Percentiles rank a stretch among this genome's conserved stretches.
These are phyloP conservation scores for Suhomyces bokatorum DNA, from an alignment of 1,139 yeast species.

Conservation along the genomic window DNA sequence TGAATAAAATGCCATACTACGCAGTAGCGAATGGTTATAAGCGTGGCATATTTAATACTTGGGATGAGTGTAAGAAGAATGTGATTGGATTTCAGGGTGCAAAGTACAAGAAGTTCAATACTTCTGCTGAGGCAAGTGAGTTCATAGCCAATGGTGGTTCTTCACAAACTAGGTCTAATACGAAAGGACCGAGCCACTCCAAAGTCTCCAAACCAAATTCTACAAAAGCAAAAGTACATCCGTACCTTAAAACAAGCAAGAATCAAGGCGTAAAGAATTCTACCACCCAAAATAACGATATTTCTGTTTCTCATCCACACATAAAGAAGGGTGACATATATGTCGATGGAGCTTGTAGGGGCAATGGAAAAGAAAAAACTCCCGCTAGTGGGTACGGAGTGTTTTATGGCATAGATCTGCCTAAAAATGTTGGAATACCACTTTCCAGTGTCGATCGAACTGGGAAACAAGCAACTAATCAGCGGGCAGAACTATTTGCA, in stretches of 20 bases:
- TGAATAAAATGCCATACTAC: slow-evolving; percentile 36
- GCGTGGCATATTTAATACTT: slow-evolving; percentile 51
- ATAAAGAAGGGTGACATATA: slow-evolving; percentile 26
- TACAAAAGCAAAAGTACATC: background rate
- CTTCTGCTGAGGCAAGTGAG: slow-evolving; percentile 44
- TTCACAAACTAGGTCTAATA: background rate
- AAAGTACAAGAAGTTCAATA: slow-evolving; percentile 52
- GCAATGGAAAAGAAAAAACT: slow-evolving; percentile 47
- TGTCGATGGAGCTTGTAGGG: slow-evolving; percentile 72
- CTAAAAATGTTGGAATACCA: slow-evolving; percentile 55
- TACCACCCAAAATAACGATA: too few relatives aligned
- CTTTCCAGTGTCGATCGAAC: slow-evolving; percentile 32
- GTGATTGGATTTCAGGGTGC: slow-evolving; percentile 59
- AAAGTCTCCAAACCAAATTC: too few relatives aligned
- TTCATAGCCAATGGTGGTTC: slow-evolving; percentile 19
- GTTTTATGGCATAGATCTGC: slow-evolving; percentile 58
- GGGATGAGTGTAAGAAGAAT: slow-evolving; percentile 51
- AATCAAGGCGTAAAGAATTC: background rate
- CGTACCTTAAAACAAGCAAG: background rate
- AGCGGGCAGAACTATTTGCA: slow-evolving; percentile 78
- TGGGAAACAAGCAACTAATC: slow-evolving; percentile 60
- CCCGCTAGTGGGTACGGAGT: slow-evolving; percentile 72
- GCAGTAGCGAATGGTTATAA: slow-evolving; percentile 62
- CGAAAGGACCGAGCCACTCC: too few relatives aligned
- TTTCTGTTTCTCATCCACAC: background rate